A percentile compares a stretch with the other conserved stretches of the same genome.
phyloP scores from a whole-genome alignment of 805 yeast species.

The Candida gorgasii region DNA sequence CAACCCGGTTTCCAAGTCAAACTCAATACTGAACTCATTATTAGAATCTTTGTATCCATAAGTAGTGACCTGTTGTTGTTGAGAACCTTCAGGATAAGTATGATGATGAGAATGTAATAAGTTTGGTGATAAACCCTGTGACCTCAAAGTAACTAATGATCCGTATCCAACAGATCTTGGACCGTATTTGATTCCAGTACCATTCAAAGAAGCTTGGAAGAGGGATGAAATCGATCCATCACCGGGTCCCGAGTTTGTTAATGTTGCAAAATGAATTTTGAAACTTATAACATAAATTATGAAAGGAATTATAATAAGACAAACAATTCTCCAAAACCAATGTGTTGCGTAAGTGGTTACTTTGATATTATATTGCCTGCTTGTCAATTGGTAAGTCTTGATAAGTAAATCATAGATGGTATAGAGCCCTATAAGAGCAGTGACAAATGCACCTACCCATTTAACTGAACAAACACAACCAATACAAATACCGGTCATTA shows the following conservation, averaged over 20 bases:
- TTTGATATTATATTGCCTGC: slow-evolving; percentile 16
- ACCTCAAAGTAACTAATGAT: slow-evolving; percentile 63
- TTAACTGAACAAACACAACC: slow-evolving; percentile 86
- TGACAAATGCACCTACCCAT: slow-evolving; percentile 80
- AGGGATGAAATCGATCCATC: slow-evolving; percentile 88
- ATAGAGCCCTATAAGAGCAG: slow-evolving; percentile 60
- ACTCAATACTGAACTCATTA: slow-evolving; percentile 76
- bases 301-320: slow-evolving; percentile 72
- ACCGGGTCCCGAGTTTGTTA: slow-evolving; percentile 86
- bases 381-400: slow-evolving; percentile 38
- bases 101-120: slow-evolving; percentile 87
- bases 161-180: slow-evolving; percentile 67
- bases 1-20: slow-evolving; percentile 47
- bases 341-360: slow-evolving; percentile 48
- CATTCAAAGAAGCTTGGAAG: slow-evolving; percentile 82
- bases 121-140: slow-evolving; percentile 71
- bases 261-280: slow-evolving; percentile 74
- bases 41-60: slow-evolving; percentile 87
- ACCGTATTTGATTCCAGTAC: slow-evolving; percentile 62
- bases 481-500: slow-evolving; percentile 62
- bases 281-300: slow-evolving; percentile 69
- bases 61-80: slow-evolving; percentile 92
- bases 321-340: slow-evolving; percentile 68
- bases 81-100: slow-evolving; percentile 85
- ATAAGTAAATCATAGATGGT: slow-evolving; percentile 53